Evolutionary conservation across 768 basidiomycete species (phyloP).

Genomic region (Suillus subluteus): DNA sequence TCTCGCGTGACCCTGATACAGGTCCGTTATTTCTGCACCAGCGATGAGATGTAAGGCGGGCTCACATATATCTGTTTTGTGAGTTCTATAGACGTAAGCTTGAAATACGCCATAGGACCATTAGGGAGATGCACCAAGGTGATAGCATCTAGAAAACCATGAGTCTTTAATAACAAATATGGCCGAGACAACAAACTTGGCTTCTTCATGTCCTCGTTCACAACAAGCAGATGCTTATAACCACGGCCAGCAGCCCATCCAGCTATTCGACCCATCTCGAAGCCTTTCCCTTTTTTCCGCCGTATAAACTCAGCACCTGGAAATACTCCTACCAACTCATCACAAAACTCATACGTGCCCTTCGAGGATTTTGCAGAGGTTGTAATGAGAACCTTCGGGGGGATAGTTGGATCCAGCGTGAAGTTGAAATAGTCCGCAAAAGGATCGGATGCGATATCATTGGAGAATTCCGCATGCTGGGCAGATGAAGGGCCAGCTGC

Average conservation of each 20-base stretch:
- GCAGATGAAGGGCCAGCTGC: slow-evolving; percentile 40
- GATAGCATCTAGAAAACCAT: slow-evolving; percentile 71
- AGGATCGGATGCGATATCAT: slow-evolving; percentile 73
- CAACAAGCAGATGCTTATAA: slow-evolving; percentile 87
- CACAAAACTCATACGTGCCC: slow-evolving; percentile 88
- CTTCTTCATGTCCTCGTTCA: slow-evolving; percentile 94
- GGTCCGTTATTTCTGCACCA: slow-evolving; percentile 14
- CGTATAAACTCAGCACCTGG: slow-evolving; percentile 91
- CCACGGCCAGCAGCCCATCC: slow-evolving; percentile 91
- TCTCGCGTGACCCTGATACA: slow-evolving; percentile 80
- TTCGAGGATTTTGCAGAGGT: slow-evolving; percentile 90
- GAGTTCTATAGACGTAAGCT: slow-evolving; percentile 84
- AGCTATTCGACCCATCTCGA: slow-evolving; percentile 88
- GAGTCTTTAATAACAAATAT: slow-evolving; percentile 9
- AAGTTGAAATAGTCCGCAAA: slow-evolving; percentile 80
- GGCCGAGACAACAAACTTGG: slow-evolving; percentile 66
- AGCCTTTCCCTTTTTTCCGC: slow-evolving; percentile 86
- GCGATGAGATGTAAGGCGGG: slow-evolving; percentile 8
- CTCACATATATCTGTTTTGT: slow-evolving; percentile 85
- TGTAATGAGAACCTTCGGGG: slow-evolving; percentile 89
- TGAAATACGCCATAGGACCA: slow-evolving; percentile 96
- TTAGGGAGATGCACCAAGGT: slow-evolving; percentile 89
- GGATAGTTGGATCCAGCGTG: slow-evolving; percentile 65
- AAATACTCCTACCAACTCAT: slow-evolving; percentile 86
- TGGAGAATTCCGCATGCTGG: slow-evolving; percentile 60